Evolutionary conservation across 495 filamentous ascomycete species (phyloP).

Genomic region (Aspergillus indologenus): DNA sequence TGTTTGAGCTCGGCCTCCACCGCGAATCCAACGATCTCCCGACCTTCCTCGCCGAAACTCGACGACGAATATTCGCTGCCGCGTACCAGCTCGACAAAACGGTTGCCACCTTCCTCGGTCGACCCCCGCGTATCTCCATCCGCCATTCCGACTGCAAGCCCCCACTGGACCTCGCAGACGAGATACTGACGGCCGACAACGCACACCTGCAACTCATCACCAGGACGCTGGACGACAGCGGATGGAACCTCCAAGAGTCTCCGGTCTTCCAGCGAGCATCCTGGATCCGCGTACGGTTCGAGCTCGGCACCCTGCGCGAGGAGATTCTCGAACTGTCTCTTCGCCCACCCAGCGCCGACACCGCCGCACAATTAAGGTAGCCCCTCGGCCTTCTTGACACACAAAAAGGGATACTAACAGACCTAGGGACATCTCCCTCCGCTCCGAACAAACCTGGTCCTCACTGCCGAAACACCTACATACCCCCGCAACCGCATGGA

Average conservation of each 20-base stretch:
- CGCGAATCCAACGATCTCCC: too few species aligned
- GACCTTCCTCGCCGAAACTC: too few species aligned
- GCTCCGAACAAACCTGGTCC: slow-evolving; percentile 33
- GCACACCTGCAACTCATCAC: slow-evolving; percentile 32
- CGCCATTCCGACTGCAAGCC: too few species aligned
- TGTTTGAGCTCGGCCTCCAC: too few species aligned
- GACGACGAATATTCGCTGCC: too few species aligned
- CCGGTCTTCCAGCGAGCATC: slow-evolving; percentile 29
- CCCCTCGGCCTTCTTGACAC: too few species aligned
- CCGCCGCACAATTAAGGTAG: too few species aligned
- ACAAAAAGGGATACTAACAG: slow-evolving; percentile 3
- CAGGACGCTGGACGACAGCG: slow-evolving; percentile 38
- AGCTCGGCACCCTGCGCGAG: slow-evolving; percentile 49
- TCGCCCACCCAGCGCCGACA: slow-evolving; percentile 28
- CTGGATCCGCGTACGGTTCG: slow-evolving; percentile 45
- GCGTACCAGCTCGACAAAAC: too few species aligned
- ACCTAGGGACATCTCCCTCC: slow-evolving; percentile 33
- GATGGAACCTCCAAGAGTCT: slow-evolving; percentile 47
- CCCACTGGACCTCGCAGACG: too few species aligned
- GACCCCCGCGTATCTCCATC: too few species aligned
- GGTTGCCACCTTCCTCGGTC: too few species aligned
- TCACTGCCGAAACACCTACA: slow-evolving; percentile 36
- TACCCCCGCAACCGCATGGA: slow-evolving; percentile 26
- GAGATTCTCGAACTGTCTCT: slow-evolving; percentile 58
- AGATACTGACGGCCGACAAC: too few species aligned